These are phyloP conservation scores for Neostapfia colusana DNA, from an alignment of 176 grass and related monocot species.

Conservation along the genomic window DNA sequence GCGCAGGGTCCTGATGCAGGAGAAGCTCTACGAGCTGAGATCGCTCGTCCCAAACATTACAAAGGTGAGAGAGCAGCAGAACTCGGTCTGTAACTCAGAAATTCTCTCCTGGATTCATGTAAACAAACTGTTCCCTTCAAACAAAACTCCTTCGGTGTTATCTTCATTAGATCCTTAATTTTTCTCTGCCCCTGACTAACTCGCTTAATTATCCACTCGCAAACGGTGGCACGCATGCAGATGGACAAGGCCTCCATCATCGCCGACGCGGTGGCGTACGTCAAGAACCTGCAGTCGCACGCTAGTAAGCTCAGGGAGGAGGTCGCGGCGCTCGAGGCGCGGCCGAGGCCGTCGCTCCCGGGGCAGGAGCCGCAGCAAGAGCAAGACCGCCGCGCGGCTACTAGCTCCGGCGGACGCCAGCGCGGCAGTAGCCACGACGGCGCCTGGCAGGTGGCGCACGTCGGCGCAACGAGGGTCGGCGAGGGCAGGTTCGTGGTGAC, in stretches of 20 bases:
- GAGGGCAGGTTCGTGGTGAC: slow-evolving; percentile 62
- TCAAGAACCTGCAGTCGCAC: slow-evolving; percentile 62
- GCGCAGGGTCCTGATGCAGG: slow-evolving; percentile 81
- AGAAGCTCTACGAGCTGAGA: slow-evolving; percentile 88
- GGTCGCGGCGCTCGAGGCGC: slow-evolving; percentile 60
- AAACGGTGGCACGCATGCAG: slow-evolving; percentile 19
- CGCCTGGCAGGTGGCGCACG: slow-evolving; percentile 38
- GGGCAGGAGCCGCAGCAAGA: neutral
- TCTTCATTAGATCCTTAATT: too few relatives aligned
- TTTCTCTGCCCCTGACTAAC: too few relatives aligned
- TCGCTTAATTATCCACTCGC: too few relatives aligned
- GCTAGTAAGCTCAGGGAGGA: slow-evolving; percentile 61
- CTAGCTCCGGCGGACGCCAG: neutral
- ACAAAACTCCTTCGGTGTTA: too few relatives aligned
- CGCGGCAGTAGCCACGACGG: neutral
- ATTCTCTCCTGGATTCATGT: too few relatives aligned
- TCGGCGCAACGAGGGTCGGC: slow-evolving; percentile 52
- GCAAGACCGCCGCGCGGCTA: neutral
- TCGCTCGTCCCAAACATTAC: slow-evolving; percentile 91
- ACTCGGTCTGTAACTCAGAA: too few relatives aligned
- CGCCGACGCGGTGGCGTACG: slow-evolving; percentile 73
- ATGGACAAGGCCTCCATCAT: slow-evolving; percentile 98
- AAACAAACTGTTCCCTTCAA: too few relatives aligned
- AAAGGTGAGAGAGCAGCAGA: slow-evolving; percentile 36
- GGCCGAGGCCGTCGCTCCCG: neutral